Percentiles rank a stretch among this genome's conserved stretches.
phyloP scores from a whole-genome alignment of 2,329 filamentous ascomycete genomes.

The Neoscytalidium dimidiatum region DNA sequence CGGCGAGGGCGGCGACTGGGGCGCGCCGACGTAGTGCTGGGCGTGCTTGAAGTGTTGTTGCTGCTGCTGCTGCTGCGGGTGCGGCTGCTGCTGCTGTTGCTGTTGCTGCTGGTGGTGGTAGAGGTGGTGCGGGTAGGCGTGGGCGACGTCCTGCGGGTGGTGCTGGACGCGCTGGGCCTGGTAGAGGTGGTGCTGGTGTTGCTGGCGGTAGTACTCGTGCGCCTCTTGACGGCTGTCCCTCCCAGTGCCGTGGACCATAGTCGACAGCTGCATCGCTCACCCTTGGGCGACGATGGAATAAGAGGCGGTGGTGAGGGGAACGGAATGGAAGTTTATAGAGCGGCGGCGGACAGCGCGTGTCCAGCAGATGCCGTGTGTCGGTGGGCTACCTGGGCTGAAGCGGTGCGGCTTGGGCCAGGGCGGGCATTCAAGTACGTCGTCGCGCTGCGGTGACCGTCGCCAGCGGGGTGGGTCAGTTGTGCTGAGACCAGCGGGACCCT shows the following conservation, averaged over 20 bases:
- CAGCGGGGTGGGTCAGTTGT: slow-evolving; percentile 38
- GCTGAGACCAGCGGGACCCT: slow-evolving; percentile 27
- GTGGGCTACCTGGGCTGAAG: slow-evolving; percentile 18
- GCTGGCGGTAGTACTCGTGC: slow-evolving; percentile 25
- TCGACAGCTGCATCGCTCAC: slow-evolving; percentile 43
- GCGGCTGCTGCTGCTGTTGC: slow-evolving; percentile 23
- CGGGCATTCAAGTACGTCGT: slow-evolving; percentile 38
- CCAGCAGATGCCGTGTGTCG: slow-evolving; percentile 7
- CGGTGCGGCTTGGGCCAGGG: slow-evolving; percentile 20
- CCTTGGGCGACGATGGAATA: slow-evolving; percentile 20
- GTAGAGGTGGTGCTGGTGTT: slow-evolving; percentile 21
- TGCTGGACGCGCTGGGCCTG: slow-evolving; percentile 22
- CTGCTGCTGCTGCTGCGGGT: slow-evolving; percentile 3
- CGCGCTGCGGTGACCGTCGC: slow-evolving; percentile 24
- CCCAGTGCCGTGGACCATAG: slow-evolving; percentile 46
- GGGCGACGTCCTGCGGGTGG: slow-evolving; percentile 28
- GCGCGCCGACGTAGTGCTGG: slow-evolving; percentile 38
- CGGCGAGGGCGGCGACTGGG: slow-evolving; percentile 71
- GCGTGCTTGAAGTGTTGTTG: slow-evolving; percentile 22
- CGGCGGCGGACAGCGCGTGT: slow-evolving; percentile 11
- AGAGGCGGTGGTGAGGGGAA: slow-evolving; percentile 20
- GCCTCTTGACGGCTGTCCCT: slow-evolving; percentile 37
- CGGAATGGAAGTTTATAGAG: slow-evolving; percentile 22
- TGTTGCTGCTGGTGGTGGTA: slow-evolving; percentile 15
- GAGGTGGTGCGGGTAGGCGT: slow-evolving; percentile 34